A percentile compares a stretch with the other conserved stretches of the same genome.
Conservation (phyloP, 176 grass and related monocot species). For the Hyparrhenia diplandra region DNA sequence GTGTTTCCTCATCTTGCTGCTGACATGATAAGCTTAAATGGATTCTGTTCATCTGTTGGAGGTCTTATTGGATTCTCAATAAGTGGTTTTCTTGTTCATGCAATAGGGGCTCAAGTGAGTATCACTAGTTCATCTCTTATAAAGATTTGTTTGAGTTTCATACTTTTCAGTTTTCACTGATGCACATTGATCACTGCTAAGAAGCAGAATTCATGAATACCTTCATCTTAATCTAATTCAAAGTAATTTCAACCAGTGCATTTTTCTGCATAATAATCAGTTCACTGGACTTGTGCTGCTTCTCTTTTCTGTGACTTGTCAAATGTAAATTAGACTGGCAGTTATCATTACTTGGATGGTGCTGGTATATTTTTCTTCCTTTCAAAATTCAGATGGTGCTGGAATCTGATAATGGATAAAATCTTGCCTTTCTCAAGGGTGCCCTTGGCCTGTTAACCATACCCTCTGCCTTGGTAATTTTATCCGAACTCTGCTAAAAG, state of each 20-base stretch:
- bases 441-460: constrained; percentile 68
- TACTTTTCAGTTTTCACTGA: constrained; percentile 6
- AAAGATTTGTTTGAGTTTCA: background rate
- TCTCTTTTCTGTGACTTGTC: constrained; percentile 11
- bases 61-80: constrained; percentile 81
- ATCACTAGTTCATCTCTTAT: constrained; percentile 5
- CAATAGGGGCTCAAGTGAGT: constrained; percentile 73
- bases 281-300: background rate
- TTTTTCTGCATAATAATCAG: background rate
- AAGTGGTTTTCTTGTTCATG: constrained; percentile 79
- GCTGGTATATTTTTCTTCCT: no score
- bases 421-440: constrained; percentile 56
- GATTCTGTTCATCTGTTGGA: constrained; percentile 3
- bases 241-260: background rate
- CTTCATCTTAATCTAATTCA: background rate
- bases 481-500: constrained; percentile 66
- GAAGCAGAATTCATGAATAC: background rate
- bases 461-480: constrained; percentile 54
- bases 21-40: constrained; percentile 76
- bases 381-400: background rate
- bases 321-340: background rate
- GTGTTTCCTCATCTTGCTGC: constrained; percentile 57
- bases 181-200: background rate
- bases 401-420: constrained; percentile 27
- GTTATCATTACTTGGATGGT: background rate